These are phyloP conservation scores for Auricularia heimuer DNA, from an alignment of 768 basidiomycete genomes.

Conservation along the genomic window DNA sequence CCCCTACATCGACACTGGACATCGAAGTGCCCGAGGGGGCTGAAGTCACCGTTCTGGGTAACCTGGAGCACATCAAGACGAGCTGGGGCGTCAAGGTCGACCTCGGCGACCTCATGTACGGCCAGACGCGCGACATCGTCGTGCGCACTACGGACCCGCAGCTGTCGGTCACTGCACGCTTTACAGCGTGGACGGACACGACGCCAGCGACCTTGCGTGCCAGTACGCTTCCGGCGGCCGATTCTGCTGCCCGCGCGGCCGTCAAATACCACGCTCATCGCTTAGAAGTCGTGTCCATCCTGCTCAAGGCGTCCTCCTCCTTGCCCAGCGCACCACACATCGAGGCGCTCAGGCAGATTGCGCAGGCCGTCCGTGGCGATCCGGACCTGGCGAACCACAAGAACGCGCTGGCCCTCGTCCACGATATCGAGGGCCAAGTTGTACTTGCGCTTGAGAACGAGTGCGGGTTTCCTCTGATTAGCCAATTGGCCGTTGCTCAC, in stretches of 20 bases:
- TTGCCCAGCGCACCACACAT: not conserved
- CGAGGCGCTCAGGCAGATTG: not conserved
- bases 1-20: not conserved
- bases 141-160: slow-evolving; percentile 2
- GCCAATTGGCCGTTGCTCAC: not conserved
- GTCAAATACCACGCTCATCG: slow-evolving; percentile 2
- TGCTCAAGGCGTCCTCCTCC: not conserved
- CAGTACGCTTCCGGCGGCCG: not conserved
- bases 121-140: slow-evolving; percentile 6
- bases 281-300: not conserved
- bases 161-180: not conserved
- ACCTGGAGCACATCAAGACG: not conserved
- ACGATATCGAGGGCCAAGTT: slow-evolving; percentile 11
- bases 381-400: not conserved
- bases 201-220: not conserved
- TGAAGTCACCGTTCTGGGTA: not conserved
- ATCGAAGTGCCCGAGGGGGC: slow-evolving; percentile 7
- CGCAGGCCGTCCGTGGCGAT: not conserved
- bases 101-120: slow-evolving; percentile 5
- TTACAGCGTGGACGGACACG: not conserved
- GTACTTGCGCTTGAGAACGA: slow-evolving; percentile 4
- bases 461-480: not conserved
- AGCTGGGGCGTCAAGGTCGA: slow-evolving; percentile 4
- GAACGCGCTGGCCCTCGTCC: slow-evolving; percentile 8
- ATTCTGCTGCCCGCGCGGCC: not conserved